phyloP scores from a whole-genome alignment of 306 rosid genomes.

The Cucumis hystrix region DNA sequence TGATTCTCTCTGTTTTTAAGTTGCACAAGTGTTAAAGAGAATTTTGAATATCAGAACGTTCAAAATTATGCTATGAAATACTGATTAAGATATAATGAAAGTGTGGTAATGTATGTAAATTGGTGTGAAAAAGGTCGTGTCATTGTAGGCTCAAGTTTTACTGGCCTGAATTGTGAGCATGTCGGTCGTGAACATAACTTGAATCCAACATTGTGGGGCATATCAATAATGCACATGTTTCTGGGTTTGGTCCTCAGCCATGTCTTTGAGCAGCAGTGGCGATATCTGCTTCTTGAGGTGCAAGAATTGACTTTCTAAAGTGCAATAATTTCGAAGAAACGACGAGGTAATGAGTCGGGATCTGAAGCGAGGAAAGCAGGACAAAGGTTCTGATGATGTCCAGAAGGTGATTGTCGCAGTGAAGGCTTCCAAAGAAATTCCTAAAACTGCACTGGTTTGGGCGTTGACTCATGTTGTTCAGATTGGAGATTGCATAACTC shows the following conservation, averaged over 20 bases:
- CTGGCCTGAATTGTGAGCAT: constrained; percentile 19
- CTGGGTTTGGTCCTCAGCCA: constrained; percentile 8
- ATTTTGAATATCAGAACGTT: background rate
- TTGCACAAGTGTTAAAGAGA: background rate
- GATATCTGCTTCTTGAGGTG: constrained; percentile 23
- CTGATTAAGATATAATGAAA: background rate
- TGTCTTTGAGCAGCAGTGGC: background rate
- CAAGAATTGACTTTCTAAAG: constrained; percentile 22
- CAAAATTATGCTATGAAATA: background rate
- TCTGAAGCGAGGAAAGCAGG: constrained; percentile 62
- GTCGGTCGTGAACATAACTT: constrained; percentile 23
- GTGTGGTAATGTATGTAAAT: constrained; percentile 17
- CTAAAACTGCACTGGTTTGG: constrained; percentile 91
- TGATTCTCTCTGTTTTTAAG: background rate
- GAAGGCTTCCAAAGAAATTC: constrained; percentile 85
- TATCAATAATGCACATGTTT: constrained; percentile 16
- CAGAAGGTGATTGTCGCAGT: constrained; percentile 94
- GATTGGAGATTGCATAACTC: constrained; percentile 89
- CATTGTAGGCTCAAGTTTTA: constrained; percentile 14
- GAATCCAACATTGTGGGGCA: constrained; percentile 27
- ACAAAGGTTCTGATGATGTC: constrained; percentile 57
- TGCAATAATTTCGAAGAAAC: background rate
- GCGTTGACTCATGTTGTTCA: constrained; percentile 97
- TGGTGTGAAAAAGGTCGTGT: constrained; percentile 29
- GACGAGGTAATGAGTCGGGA: constrained; percentile 48